Percentiles rank a stretch among this genome's conserved stretches.
These are phyloP conservation scores for Leucoagaricus sp. DNA, from an alignment of 1,284 basidiomycete species.

Conservation along the genomic window DNA sequence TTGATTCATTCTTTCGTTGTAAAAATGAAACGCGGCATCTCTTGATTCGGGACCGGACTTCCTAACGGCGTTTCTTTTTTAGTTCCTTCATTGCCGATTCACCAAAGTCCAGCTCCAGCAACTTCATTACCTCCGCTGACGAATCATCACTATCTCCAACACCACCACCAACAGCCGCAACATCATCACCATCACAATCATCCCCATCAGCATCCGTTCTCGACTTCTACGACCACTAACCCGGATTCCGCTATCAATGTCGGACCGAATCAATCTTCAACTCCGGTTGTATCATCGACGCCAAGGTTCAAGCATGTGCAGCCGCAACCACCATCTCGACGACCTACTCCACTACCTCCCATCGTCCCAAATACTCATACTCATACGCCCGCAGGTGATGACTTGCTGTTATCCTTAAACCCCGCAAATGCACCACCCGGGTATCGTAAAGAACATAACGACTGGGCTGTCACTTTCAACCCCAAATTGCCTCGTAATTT, in stretches of 20 bases:
- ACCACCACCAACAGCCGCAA: not conserved
- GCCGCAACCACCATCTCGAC: not conserved
- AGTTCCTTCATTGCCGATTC: not conserved
- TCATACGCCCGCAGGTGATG: no score
- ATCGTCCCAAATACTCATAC: no score
- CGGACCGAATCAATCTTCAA: no score
- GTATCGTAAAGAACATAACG: conserved; percentile 54
- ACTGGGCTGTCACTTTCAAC: conserved; percentile 9
- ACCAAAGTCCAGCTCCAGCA: not conserved
- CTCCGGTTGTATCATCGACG: no score
- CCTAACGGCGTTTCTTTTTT: not conserved
- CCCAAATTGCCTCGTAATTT: conserved; percentile 31
- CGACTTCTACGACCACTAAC: not conserved
- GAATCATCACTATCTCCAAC: not conserved
- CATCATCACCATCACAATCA: not conserved
- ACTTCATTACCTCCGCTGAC: not conserved
- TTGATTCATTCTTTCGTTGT: no score
- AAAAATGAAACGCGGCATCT: no score
- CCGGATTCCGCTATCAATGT: not conserved
- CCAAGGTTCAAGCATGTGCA: no score
- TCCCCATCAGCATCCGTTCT: not conserved
- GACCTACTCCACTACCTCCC: not conserved
- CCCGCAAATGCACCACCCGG: conserved; percentile 42
- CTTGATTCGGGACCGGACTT: no score
- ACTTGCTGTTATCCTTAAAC: conserved; percentile 37